A percentile compares a stretch with the other conserved stretches of the same genome.
Evolutionary conservation across 768 basidiomycete genomes (phyloP).

Genomic region (Naganishia randhawae): DNA sequence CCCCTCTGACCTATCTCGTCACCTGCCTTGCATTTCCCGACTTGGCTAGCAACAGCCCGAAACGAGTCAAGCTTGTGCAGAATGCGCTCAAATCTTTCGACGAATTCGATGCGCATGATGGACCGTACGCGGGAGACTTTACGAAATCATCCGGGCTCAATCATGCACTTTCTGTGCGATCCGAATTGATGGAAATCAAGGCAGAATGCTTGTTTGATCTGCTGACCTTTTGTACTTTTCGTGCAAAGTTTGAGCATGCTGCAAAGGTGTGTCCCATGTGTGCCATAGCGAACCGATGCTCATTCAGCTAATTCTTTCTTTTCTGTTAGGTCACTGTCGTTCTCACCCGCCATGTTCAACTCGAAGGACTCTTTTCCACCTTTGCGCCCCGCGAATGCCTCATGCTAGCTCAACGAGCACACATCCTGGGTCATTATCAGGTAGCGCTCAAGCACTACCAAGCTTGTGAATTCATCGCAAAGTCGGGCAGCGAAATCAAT

Average conservation of each 20-base stretch:
- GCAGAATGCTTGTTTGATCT: conserved; percentile 24
- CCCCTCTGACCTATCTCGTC: conserved; percentile 21
- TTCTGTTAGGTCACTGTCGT: not conserved
- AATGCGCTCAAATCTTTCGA: conserved; percentile 16
- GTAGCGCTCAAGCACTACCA: conserved; percentile 6
- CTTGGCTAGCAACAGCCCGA: conserved; percentile 24
- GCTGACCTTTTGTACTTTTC: conserved; percentile 16
- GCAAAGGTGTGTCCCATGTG: conserved; percentile 3
- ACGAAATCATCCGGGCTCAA: not conserved
- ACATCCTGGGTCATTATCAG: conserved; percentile 25
- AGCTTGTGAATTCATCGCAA: conserved; percentile 28
- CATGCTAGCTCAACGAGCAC: conserved; percentile 18
- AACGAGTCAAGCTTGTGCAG: conserved; percentile 22
- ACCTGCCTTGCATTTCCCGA: conserved; percentile 23
- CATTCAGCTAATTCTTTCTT: not conserved
- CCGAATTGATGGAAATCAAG: conserved; percentile 21
- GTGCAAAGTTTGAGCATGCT: conserved; percentile 13
- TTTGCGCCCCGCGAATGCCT: conserved; percentile 26
- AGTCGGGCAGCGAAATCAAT: conserved; percentile 27
- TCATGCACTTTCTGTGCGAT: conserved; percentile 7
- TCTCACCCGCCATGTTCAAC: conserved; percentile 14
- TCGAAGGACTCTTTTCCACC: conserved; percentile 19
- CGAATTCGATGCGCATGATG: conserved; percentile 13
- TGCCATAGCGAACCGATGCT: not conserved
- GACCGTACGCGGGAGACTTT: conserved; percentile 13